Base-by-base conservation (phyloP, 106 monocot genomes). In the Posidonia australis region DNA sequence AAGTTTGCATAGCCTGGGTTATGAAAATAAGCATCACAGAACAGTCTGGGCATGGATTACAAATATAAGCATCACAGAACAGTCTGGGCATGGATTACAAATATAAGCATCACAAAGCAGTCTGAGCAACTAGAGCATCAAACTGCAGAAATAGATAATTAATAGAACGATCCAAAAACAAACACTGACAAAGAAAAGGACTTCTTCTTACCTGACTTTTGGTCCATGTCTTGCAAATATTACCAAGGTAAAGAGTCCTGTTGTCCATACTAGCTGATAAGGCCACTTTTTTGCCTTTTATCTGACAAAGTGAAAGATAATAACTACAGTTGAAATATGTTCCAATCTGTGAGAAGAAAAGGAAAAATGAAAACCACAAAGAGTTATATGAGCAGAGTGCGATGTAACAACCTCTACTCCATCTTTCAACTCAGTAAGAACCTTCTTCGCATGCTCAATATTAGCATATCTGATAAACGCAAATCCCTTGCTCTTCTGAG, bases 211-310 rank as follows among this genome's bases (percentile, higher is more conserved):
- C 87, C 3, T 78, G 71, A 63, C 81, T 83, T 66, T 55, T 80
- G 11, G 75, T 80, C 87, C 83, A 87, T 22, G 70, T 75, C 62
- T 87, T 87, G 67, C 78, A 78, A 41, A 87, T 80, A 56, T 87
- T 87, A 20, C 80, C 83, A 30, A 87, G 53, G 56, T 72, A 87
- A 65, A 87, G 78, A 5, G 87, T 87, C 42, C 57, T 67, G 60
- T 76, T 77, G 63, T 78, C 75, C 30, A 76, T 69, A 71, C 73
- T 73, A 43, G 70, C 77, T 46, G 74, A 73, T 36, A 81, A 29
- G 1, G 60, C 48, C 48, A 75, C 61, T 11, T 31, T 63, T 61
- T 78, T 85, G 32, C 84, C 84, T 24, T 58, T 72, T 44, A 85
- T 58, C 84, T 85, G 60, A 71, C 26, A 30, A 47, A 10, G 5